Conservation (phyloP, 768 basidiomycete species). For the Boletus fagicola region DNA sequence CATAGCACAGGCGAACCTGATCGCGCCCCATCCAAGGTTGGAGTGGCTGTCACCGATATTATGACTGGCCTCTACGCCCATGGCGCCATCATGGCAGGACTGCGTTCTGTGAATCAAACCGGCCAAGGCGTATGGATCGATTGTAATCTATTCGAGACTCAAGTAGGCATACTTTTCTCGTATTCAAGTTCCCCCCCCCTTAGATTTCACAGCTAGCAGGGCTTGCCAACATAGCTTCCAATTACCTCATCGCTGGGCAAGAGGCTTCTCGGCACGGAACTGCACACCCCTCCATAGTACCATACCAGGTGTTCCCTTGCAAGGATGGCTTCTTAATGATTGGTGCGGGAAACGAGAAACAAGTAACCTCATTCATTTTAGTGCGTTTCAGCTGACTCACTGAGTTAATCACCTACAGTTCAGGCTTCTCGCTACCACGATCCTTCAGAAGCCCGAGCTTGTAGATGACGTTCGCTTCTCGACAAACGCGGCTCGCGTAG, state of each 20-base stretch:
- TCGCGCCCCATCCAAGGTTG: constrained; percentile 89
- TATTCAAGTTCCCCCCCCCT: constrained; percentile 1
- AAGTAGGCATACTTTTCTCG: constrained; percentile 46
- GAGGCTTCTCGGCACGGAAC: constrained; percentile 90
- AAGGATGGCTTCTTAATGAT: constrained; percentile 90
- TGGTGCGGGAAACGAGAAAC: constrained; percentile 87
- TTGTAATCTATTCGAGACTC: constrained; percentile 88
- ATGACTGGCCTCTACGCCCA: constrained; percentile 88
- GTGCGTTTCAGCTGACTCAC: background rate
- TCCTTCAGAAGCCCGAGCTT: constrained; percentile 63
- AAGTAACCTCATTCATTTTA: constrained; percentile 43
- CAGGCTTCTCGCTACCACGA: constrained; percentile 56
- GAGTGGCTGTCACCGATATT: constrained; percentile 89
- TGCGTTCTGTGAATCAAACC: constrained; percentile 78
- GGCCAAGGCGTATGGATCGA: constrained; percentile 91
- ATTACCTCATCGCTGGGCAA: constrained; percentile 83
- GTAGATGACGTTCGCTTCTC: constrained; percentile 60
- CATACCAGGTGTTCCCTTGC: constrained; percentile 89
- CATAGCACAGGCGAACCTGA: constrained; percentile 83
- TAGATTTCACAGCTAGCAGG: constrained; percentile 66
- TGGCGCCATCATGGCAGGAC: constrained; percentile 88
- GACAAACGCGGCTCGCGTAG: constrained; percentile 74
- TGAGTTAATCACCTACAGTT: constrained; percentile 50
- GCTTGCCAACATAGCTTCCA: constrained; percentile 88
- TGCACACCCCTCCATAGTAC: constrained; percentile 89